Percentiles rank a stretch among this genome's conserved stretches.
Evolutionary conservation across 371 early-diverging fungal genomes (phyloP).

Genomic region (Mortierella sp.): DNA sequence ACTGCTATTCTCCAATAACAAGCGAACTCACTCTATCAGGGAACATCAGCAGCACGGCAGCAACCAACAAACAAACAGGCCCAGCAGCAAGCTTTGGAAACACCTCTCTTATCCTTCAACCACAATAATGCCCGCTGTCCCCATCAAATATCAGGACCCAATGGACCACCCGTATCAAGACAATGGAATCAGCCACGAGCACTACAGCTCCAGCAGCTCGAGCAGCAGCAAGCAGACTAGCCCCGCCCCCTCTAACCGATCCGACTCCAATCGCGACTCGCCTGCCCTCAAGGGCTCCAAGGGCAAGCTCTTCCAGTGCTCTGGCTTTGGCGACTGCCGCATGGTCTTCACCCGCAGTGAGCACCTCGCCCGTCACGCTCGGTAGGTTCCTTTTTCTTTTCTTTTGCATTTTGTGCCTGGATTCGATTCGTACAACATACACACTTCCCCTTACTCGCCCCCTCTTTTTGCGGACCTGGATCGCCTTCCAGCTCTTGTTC

Average conservation of each 20-base stretch:
- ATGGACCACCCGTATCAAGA: constrained; percentile 23
- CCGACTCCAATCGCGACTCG: constrained; percentile 34
- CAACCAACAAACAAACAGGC: neutral
- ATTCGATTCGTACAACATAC: constrained; percentile 9
- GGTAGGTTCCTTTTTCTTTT: constrained; percentile 25
- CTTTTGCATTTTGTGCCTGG: constrained; percentile 10
- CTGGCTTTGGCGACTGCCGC: constrained; percentile 63
- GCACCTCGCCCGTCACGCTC: constrained; percentile 62
- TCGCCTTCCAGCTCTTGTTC: neutral
- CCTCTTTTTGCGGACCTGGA: constrained; percentile 1
- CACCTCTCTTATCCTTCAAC: neutral
- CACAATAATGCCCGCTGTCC: constrained; percentile 34
- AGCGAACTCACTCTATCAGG: neutral
- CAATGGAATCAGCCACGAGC: constrained; percentile 21
- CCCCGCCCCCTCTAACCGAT: constrained; percentile 39
- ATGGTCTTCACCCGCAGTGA: constrained; percentile 68
- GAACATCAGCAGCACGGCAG: neutral
- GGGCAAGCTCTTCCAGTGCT: constrained; percentile 61
- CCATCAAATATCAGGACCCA: constrained; percentile 25
- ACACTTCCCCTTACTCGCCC: neutral
- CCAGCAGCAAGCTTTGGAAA: neutral
- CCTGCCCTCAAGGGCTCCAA: constrained; percentile 36
- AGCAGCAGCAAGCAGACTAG: constrained; percentile 42
- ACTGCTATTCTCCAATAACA: neutral
- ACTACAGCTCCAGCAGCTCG: constrained; percentile 29